These are phyloP conservation scores for Pleurotus cornucopiae DNA, from an alignment of 768 basidiomycete genomes.

Conservation along the genomic window DNA sequence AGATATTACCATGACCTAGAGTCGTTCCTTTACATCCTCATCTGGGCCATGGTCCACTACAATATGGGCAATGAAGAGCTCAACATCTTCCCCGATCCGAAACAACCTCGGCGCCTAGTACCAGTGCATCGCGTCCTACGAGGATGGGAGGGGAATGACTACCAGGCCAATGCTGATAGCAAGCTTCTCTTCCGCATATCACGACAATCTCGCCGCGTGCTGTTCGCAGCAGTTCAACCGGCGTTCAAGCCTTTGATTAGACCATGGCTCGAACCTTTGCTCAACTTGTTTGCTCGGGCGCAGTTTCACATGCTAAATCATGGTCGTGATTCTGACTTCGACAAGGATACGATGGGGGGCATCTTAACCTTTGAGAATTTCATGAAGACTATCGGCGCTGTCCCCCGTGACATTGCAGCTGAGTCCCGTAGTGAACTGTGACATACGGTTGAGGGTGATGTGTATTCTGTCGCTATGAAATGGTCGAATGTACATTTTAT, in stretches of 20 bases:
- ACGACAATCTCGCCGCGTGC: neutral
- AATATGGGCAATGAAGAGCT: neutral
- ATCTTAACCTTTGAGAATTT: neutral
- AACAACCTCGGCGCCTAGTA: neutral
- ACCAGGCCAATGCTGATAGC: neutral
- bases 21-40: conserved; percentile 25
- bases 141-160: neutral
- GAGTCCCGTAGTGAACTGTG: no score
- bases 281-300: neutral
- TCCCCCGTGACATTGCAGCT: neutral
- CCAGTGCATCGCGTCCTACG: neutral
- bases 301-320: no score
- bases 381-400: neutral
- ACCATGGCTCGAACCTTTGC: neutral
- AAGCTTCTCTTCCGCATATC: neutral
- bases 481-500: no score
- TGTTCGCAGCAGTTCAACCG: neutral
- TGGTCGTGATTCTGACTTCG: neutral
- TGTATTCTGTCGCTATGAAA: no score
- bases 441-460: no score
- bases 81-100: neutral
- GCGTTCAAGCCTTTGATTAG: neutral
- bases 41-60: conserved; percentile 4
- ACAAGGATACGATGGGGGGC: neutral
- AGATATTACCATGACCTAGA: conserved; percentile 28